Evolutionary conservation across 495 filamentous ascomycete species (phyloP), one percentile per base, ranked within the genome.

Genomic region (Aspergillus sclerotiicarbonarius): DNA sequence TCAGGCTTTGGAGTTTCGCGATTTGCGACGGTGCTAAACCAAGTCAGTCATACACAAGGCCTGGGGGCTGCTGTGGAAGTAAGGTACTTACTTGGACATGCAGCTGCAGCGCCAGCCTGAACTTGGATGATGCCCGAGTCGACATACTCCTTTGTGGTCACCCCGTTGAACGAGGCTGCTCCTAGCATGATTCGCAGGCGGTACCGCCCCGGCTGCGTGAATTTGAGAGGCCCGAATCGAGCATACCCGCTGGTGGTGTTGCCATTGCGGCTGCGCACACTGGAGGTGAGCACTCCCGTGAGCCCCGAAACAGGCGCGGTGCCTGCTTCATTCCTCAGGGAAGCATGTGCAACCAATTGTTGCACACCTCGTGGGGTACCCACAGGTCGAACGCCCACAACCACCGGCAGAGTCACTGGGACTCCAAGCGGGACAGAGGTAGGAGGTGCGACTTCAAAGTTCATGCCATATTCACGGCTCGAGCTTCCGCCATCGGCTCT

Each of bases 161-260:
- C 65, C 0, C 70, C 74, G 25, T 66, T 65, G 25, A 52, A 50
- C 0, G 71, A 74, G 3, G 70, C 66, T 10, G 65, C 64, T 18
- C 66, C 70, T 15, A 75, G 54, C 68, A 74, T 74, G n/a, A 74
- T 63, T 8, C 74, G 69, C 44, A 77, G 43, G 4, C 66, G 65
- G 45, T 72, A 77, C 33, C 62, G 66, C 1, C 74, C 74, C 4
- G 74, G 71, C 29, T 58, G 61, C 6, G 66, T 58, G 51, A 77
- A 70, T 0, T 60, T 67, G 9, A 77, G 63, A 2, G 62, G 61
- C 3, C 59, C 60, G 49, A 75, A 73, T 29, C 66, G 66, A n/a
- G 70, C 72, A 47, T 71, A 75, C 6, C 74, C 74, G 49, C 67
- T 74, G 25, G 61, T 72, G n/a, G 71, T 60, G 30, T 67, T 71